Conservation (phyloP, 225 moss, liverwort and hornwort genomes). For the Antitrichia curtipendula region DNA sequence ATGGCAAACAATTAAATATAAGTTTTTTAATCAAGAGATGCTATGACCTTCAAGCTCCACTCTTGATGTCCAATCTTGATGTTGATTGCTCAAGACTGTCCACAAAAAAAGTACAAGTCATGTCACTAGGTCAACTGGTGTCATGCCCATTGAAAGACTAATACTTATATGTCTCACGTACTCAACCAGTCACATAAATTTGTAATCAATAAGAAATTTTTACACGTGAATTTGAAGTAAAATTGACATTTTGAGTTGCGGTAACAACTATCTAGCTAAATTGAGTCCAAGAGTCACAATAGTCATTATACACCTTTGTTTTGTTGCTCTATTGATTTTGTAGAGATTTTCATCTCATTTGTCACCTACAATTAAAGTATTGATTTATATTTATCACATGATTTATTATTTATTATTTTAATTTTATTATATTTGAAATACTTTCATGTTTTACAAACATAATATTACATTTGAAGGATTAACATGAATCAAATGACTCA, state of each 20-base stretch:
- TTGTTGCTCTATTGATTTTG: not conserved
- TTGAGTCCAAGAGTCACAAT: not conserved
- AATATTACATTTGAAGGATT: not conserved
- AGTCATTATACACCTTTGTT: too few species aligned
- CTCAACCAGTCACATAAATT: too few species aligned
- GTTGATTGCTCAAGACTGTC: not conserved
- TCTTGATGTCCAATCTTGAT: not conserved
- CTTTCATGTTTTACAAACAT: not conserved
- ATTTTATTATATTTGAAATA: not conserved
- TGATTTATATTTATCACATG: not conserved
- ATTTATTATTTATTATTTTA: not conserved
- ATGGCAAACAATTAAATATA: not conserved
- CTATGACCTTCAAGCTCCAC: not conserved
- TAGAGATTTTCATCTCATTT: not conserved
- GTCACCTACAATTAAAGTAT: not conserved
- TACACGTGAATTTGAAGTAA: not conserved
- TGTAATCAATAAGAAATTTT: not conserved
- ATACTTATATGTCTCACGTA: too few species aligned
- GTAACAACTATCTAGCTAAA: too few species aligned
- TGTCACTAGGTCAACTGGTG: not conserved
- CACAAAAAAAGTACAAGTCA: not conserved
- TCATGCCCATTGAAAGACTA: not conserved
- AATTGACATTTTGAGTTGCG: not conserved
- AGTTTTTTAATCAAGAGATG: not conserved
- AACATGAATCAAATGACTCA: fast-evolving